phyloP scores from a whole-genome alignment of 371 early-diverging fungal species.

The Mucor lusitanicus region DNA sequence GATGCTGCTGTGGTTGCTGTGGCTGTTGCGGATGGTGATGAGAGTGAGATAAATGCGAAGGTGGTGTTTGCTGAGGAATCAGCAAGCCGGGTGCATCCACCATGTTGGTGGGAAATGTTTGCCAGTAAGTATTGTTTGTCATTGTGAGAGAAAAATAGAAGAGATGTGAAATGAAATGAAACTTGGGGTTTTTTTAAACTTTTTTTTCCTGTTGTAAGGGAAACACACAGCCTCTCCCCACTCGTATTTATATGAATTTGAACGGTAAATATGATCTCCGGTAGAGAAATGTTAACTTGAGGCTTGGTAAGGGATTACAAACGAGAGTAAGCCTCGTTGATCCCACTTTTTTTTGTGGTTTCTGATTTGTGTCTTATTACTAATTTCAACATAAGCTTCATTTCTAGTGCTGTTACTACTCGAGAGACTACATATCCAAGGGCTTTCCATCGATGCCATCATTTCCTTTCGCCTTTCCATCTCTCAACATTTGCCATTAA shows the following conservation, averaged over 20 bases:
- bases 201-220: not conserved
- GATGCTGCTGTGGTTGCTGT: not conserved
- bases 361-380: not conserved
- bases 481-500: not conserved
- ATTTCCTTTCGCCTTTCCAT: too few species aligned
- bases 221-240: not conserved
- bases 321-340: not conserved
- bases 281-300: not conserved
- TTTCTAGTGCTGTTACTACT: too few species aligned
- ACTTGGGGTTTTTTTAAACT: not conserved
- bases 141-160: not conserved
- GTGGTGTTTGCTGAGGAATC: not conserved
- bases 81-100: slow-evolving; percentile 1
- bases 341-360: not conserved
- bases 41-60: not conserved
- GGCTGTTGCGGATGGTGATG: not conserved
- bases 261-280: not conserved
- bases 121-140: slow-evolving; percentile 12
- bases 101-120: slow-evolving; percentile 6
- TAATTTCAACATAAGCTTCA: not conserved
- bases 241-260: not conserved
- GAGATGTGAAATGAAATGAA: not conserved
- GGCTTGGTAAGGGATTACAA: not conserved
- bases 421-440: not conserved
- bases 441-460: not conserved